Conservation (phyloP, 2,329 filamentous ascomycete genomes). For the Paecilomyces formosus region DNA sequence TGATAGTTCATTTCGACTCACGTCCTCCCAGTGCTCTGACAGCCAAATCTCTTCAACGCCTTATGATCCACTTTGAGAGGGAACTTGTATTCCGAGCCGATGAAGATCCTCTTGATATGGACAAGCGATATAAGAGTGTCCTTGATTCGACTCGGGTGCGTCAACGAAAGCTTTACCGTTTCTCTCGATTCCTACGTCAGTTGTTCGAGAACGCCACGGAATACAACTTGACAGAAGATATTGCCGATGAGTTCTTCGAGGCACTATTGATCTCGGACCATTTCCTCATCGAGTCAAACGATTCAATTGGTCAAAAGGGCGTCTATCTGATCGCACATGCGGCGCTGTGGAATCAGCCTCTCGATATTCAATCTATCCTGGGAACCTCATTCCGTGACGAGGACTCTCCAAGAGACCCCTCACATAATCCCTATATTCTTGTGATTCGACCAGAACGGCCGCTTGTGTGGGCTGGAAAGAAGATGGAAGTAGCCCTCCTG, state of each 20-base stretch:
- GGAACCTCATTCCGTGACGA: slow-evolving; percentile 68
- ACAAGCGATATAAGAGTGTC: slow-evolving; percentile 92
- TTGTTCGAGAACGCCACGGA: slow-evolving; percentile 96
- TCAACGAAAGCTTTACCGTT: slow-evolving; percentile 92
- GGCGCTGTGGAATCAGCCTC: slow-evolving; percentile 63
- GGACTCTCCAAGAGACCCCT: slow-evolving; percentile 62
- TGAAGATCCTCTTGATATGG: slow-evolving; percentile 81
- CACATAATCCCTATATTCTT: slow-evolving; percentile 70
- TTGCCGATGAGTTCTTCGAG: slow-evolving; percentile 70
- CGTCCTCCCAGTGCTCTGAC: slow-evolving; percentile 59
- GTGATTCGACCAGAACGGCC: slow-evolving; percentile 74
- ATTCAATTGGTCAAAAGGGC: slow-evolving; percentile 62
- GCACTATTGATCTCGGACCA: slow-evolving; percentile 75
- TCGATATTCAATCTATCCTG: slow-evolving; percentile 79
- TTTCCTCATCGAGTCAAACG: slow-evolving; percentile 68
- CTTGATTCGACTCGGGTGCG: slow-evolving; percentile 93
- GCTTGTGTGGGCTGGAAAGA: slow-evolving; percentile 73
- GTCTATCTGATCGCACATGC: slow-evolving; percentile 81
- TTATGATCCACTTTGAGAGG: slow-evolving; percentile 85
- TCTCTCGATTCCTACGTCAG: slow-evolving; percentile 82
- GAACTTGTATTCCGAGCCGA: slow-evolving; percentile 79
- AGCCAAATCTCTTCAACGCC: slow-evolving; percentile 79
- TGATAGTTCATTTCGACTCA: slow-evolving; percentile 16
- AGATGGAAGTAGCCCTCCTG: slow-evolving; percentile 62
- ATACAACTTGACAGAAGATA: slow-evolving; percentile 70